A percentile compares a stretch with the other conserved stretches of the same genome.
These are phyloP conservation scores for Boletus reticulatus DNA, from an alignment of 768 basidiomycete species.

Conservation along the genomic window DNA sequence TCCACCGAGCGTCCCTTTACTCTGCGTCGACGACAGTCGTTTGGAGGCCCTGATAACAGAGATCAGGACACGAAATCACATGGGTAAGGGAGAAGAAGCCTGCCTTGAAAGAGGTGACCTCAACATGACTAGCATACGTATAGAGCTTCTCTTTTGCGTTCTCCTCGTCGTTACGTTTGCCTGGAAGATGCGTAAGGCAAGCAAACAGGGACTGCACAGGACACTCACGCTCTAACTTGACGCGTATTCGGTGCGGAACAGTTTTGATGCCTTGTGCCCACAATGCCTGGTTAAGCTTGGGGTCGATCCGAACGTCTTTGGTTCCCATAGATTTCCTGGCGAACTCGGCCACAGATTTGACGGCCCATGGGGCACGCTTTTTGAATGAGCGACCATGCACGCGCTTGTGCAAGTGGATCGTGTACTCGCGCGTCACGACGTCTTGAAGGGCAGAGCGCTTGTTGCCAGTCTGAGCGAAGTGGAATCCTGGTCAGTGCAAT, in stretches of 20 bases:
- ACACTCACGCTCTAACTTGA: conserved; percentile 88
- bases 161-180: conserved; percentile 99
- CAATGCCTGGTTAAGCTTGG: conserved; percentile 92
- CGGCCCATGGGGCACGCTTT: conserved; percentile 94
- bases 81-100: conserved; percentile 21
- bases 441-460: conserved; percentile 98
- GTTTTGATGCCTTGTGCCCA: conserved; percentile 95
- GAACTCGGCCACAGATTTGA: conserved; percentile 92
- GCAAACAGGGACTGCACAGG: background rate
- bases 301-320: conserved; percentile 88
- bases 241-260: conserved; percentile 87
- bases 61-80: conserved; percentile 5
- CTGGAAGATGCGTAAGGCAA: conserved; percentile 36
- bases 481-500: conserved; percentile 2
- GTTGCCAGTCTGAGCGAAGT: conserved; percentile 60
- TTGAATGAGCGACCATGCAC: conserved; percentile 94
- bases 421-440: conserved; percentile 98
- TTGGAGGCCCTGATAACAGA: conserved; percentile 66
- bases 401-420: conserved; percentile 94
- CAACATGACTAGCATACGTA: conserved; percentile 84
- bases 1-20: conserved; percentile 36
- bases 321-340: conserved; percentile 97
- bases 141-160: conserved; percentile 97
- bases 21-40: conserved; percentile 80
- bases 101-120: conserved; percentile 83